Base-by-base conservation (phyloP, 2,329 filamentous ascomycete species). In the Thelonectria rubi region DNA sequence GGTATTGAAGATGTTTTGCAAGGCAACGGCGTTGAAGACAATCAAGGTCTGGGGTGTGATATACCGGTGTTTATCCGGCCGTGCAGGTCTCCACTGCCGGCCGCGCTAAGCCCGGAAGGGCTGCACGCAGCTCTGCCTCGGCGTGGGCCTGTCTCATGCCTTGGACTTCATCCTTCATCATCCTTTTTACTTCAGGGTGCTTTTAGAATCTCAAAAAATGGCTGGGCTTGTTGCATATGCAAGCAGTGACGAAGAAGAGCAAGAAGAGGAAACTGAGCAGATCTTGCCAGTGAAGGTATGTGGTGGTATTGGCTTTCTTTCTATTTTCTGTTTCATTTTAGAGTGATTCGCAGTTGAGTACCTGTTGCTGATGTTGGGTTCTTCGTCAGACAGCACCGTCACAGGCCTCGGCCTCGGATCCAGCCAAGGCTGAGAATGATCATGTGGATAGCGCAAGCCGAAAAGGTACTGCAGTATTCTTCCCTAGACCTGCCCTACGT, bases 211-310 rank as follows among this genome's bases (percentile, higher is more conserved):
- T 42, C 12, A 7, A 79, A 68, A 51, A 24, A 72, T 82, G 80
- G 77, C 77, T 46, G 81, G 77, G 1, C 77, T 85, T 12, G 83
- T 85, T 8, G 76, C 70, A 34, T 85, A 85, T 63, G 81, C 77
- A 14, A 85, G 83, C 66, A 85, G 82, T 57, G 82, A 84, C 45
- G 83, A 84, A 2, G 82, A 83, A 6, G 78, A 80, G 3, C 14
- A 40, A 40, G 79, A 79, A 2, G 53, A 69, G 10, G 50, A 58
- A 8, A 20, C 49, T 12, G 54, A 70, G 24, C 18, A 67, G 40
- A 17, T 47, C 10, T 32, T 15, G 11, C 21, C 34, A 2, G 45
- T 51, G 12, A 43, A 58, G 63, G 69, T 69, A 66, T 42, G 34
- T 42, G 4, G 7, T 30, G 5, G 4, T 8, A 7, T 30, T 30